phyloP scores from a whole-genome alignment of 495 filamentous ascomycete genomes.

The Penicillium antarcticum region DNA sequence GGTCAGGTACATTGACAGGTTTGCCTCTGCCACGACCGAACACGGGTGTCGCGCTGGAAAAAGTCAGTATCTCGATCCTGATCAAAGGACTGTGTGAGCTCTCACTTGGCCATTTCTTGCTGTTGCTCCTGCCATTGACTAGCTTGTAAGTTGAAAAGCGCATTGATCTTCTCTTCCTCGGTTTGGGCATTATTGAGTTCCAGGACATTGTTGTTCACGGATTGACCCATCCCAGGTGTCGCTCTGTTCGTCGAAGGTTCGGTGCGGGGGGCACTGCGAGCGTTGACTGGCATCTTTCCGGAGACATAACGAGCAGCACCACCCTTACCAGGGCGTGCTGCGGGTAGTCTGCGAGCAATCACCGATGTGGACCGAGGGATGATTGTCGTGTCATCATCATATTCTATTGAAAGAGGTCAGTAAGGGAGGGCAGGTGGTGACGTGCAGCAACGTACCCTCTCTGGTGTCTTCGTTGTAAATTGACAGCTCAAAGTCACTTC shows the following conservation, averaged over 20 bases:
- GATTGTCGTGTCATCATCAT: constrained; percentile 93
- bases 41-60: constrained; percentile 60
- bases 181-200: constrained; percentile 71
- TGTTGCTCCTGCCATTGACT: constrained; percentile 87
- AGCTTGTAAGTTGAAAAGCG: constrained; percentile 79
- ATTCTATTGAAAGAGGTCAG: constrained; percentile 55
- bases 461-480: constrained; percentile 88
- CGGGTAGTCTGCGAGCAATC: constrained; percentile 83
- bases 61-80: constrained; percentile 31
- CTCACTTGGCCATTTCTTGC: constrained; percentile 89
- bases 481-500: constrained; percentile 92
- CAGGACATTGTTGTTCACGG: constrained; percentile 52
- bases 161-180: constrained; percentile 86
- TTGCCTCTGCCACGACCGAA: constrained; percentile 55
- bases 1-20: constrained; percentile 76
- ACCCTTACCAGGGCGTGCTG: constrained; percentile 74
- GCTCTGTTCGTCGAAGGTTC: constrained; percentile 57
- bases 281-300: constrained; percentile 90
- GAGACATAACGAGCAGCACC: constrained; percentile 93
- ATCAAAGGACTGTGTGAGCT: constrained; percentile 17
- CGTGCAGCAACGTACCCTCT: constrained; percentile 64
- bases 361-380: constrained; percentile 93
- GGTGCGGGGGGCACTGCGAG: constrained; percentile 73
- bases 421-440: constrained; percentile 1
- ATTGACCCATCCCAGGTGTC: constrained; percentile 33